Evolutionary conservation across 306 rosid genomes (phyloP).

Genomic region (Spatholobus suberectus): DNA sequence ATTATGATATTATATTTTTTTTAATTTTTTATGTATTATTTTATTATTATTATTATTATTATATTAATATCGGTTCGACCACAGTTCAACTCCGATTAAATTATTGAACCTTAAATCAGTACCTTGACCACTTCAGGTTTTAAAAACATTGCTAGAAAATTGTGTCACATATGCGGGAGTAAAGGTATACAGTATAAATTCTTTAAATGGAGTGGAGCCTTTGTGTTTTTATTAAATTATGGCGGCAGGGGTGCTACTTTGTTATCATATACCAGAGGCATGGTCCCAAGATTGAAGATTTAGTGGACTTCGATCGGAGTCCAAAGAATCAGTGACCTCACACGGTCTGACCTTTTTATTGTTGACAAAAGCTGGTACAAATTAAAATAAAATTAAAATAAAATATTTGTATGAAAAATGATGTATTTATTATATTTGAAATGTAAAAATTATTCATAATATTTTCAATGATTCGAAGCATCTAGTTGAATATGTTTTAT

Average conservation of each 20-base stretch:
- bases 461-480: background rate
- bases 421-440: background rate
- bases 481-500: background rate
- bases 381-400: background rate
- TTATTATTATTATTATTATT: too few species aligned
- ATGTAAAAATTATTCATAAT: background rate
- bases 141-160: too few species aligned
- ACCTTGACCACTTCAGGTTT: too few species aligned
- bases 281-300: conserved; percentile 18
- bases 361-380: background rate
- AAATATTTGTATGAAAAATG: too few species aligned
- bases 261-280: background rate
- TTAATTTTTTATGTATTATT: too few species aligned
- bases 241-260: conserved; percentile 26
- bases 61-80: too few species aligned
- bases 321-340: background rate
- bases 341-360: background rate
- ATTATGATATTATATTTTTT: too few species aligned
- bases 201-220: conserved; percentile 20
- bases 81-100: too few species aligned
- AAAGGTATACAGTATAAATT: background rate
- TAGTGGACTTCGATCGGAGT: background rate
- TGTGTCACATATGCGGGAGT: background rate
- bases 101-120: too few species aligned
- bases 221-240: background rate